These are phyloP conservation scores for Talaromyces nanjingensis DNA, from an alignment of 495 filamentous ascomycete species.

Conservation along the genomic window DNA sequence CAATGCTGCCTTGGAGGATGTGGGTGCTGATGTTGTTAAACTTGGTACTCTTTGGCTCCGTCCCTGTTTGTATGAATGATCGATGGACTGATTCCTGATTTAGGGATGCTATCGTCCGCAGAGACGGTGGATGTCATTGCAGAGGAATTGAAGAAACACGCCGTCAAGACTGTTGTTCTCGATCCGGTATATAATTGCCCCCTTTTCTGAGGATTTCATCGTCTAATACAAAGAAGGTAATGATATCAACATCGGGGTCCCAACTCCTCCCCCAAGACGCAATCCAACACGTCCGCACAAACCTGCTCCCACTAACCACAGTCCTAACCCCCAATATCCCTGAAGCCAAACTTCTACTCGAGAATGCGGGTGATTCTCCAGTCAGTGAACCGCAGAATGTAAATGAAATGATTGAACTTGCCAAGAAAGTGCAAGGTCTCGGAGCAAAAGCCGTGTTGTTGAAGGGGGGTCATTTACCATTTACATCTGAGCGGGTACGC, in stretches of 20 bases:
- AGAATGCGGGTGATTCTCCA: slow-evolving; percentile 42
- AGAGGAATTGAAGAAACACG: slow-evolving; percentile 52
- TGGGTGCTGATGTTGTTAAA: slow-evolving; percentile 87
- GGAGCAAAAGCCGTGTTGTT: slow-evolving; percentile 77
- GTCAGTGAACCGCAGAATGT: slow-evolving; percentile 44
- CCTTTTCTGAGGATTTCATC: slow-evolving; percentile 5
- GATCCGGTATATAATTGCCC: slow-evolving; percentile 60
- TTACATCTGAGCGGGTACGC: slow-evolving; percentile 50
- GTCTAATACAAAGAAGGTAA: slow-evolving; percentile 53
- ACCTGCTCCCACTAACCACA: slow-evolving; percentile 69
- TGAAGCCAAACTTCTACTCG: slow-evolving; percentile 70
- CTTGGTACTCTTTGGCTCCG: slow-evolving; percentile 47
- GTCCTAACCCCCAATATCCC: slow-evolving; percentile 89
- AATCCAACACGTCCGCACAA: slow-evolving; percentile 52
- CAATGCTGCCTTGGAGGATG: slow-evolving; percentile 71
- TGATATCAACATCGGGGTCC: slow-evolving; percentile 84
- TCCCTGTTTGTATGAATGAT: no score
- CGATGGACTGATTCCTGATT: background rate
- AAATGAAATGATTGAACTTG: slow-evolving; percentile 59
- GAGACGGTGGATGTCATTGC: slow-evolving; percentile 71
- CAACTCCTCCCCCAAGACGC: slow-evolving; percentile 66
- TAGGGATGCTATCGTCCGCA: slow-evolving; percentile 85
- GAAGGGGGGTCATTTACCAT: slow-evolving; percentile 88
- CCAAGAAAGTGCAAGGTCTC: slow-evolving; percentile 53
- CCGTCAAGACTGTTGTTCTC: slow-evolving; percentile 59